phyloP scores from a whole-genome alignment of 345 rosid genomes.

The Melaleuca alternifolia region DNA sequence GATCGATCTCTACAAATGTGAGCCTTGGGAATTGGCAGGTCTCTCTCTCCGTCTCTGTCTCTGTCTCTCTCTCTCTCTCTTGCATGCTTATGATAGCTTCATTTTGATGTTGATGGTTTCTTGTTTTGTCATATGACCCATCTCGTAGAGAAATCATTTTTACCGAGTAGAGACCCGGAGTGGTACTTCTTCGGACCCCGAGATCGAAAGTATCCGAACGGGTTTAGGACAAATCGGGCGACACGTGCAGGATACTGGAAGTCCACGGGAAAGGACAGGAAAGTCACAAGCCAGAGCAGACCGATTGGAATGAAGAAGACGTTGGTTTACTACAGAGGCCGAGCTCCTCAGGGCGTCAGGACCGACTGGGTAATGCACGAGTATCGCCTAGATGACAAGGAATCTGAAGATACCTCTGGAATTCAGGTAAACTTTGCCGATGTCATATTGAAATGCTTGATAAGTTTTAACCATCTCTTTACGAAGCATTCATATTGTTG shows the following conservation, averaged over 20 bases:
- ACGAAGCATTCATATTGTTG: neutral
- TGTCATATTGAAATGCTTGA: neutral
- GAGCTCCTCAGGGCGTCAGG: conserved; percentile 88
- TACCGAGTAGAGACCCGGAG: conserved; percentile 89
- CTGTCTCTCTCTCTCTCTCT: neutral
- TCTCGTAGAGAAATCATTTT: conserved; percentile 60
- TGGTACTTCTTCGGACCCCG: conserved; percentile 96
- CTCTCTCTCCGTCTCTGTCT: neutral
- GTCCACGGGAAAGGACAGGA: conserved; percentile 78
- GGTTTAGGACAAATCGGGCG: conserved; percentile 84
- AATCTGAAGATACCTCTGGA: conserved; percentile 59
- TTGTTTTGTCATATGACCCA: neutral
- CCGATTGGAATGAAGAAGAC: conserved; percentile 96
- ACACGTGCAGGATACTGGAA: conserved; percentile 92
- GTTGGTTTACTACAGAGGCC: conserved; percentile 73
- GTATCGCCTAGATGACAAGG: conserved; percentile 84
- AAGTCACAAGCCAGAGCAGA: conserved; percentile 52
- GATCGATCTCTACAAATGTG: conserved; percentile 96
- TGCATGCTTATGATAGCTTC: neutral
- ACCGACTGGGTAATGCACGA: conserved; percentile 98
- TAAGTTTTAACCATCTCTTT: neutral
- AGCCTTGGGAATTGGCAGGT: conserved; percentile 96
- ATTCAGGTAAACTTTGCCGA: conserved; percentile 46
- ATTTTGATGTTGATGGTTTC: neutral
- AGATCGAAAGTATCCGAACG: conserved; percentile 85